Percentiles rank a stretch among this genome's conserved stretches.
Conservation (phyloP, 768 basidiomycete genomes). For the Hypsizygus marmoreus region DNA sequence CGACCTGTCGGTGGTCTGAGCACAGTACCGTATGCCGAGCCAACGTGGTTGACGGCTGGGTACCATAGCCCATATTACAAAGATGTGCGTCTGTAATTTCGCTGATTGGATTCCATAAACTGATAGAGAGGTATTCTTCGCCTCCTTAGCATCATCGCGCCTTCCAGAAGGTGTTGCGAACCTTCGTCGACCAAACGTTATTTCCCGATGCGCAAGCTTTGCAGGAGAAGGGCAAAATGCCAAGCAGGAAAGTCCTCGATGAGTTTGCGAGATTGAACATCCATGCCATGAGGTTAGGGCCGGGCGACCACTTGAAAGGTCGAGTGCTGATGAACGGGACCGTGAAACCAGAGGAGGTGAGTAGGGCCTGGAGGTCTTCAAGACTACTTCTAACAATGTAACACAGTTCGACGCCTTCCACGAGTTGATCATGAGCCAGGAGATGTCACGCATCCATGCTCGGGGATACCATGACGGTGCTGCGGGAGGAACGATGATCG, state of each 20-base stretch:
- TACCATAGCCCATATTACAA: constrained; percentile 42
- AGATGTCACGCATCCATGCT: constrained; percentile 53
- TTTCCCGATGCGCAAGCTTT: constrained; percentile 19
- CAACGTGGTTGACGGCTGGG: constrained; percentile 66
- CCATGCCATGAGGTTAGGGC: constrained; percentile 19
- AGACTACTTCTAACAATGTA: not conserved
- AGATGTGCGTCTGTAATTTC: constrained; percentile 12
- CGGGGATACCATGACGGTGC: constrained; percentile 74
- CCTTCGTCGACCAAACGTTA: constrained; percentile 17
- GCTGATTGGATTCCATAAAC: not conserved
- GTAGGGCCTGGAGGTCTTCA: not conserved
- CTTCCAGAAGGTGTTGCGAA: constrained; percentile 17
- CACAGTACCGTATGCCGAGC: constrained; percentile 76
- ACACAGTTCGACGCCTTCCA: constrained; percentile 64
- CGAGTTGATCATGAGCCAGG: constrained; percentile 67
- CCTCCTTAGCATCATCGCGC: constrained; percentile 16
- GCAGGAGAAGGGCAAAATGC: constrained; percentile 19
- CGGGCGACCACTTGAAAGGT: constrained; percentile 16
- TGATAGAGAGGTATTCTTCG: too few relatives aligned
- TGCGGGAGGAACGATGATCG: constrained; percentile 65
- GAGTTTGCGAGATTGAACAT: constrained; percentile 15
- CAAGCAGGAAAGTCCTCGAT: constrained; percentile 13
- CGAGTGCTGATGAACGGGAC: constrained; percentile 17
- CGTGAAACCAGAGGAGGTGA: constrained; percentile 17
- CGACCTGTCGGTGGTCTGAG: constrained; percentile 54